Evolutionary conservation across 208 protist genomes (phyloP).

Genomic region (Acanthamoeba sp.): DNA sequence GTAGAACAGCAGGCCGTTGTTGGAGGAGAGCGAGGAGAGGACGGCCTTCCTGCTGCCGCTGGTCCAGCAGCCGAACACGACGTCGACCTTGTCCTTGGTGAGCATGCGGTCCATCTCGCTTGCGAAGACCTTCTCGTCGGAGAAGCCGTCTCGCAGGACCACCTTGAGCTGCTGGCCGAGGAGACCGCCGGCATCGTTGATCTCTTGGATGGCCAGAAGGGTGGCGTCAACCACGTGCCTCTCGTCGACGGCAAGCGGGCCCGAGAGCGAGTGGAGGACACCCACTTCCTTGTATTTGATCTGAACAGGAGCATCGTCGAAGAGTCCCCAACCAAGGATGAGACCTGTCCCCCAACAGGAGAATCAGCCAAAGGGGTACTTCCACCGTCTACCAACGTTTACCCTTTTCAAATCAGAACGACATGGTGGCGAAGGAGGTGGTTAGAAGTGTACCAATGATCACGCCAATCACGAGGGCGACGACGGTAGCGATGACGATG

Average conservation of each 20-base stretch:
- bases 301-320: not conserved
- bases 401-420: too few species aligned
- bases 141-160: constrained; percentile 37
- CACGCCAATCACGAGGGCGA: not conserved
- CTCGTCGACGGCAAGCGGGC: constrained; percentile 19
- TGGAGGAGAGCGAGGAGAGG: not conserved
- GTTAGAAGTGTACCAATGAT: not conserved
- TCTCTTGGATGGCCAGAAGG: constrained; percentile 52
- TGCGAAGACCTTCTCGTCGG: constrained; percentile 32
- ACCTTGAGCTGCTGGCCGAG: not conserved
- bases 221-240: constrained; percentile 57
- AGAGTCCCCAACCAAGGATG: not conserved
- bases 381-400: too few species aligned
- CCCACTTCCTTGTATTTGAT: not conserved
- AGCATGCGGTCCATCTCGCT: constrained; percentile 40
- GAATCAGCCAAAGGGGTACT: too few species aligned
- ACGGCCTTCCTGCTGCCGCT: constrained; percentile 49
- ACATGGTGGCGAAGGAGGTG: too few species aligned
- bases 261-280: constrained; percentile 40
- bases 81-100: constrained; percentile 1
- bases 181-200: constrained; percentile 34
- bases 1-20: constrained; percentile 57
- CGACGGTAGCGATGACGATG: not conserved
- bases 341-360: not conserved
- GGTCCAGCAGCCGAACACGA: constrained; percentile 65